phyloP scores from a whole-genome alignment of 192 early-diverging fungal species.

The Phlyctochytrium arcticum region DNA sequence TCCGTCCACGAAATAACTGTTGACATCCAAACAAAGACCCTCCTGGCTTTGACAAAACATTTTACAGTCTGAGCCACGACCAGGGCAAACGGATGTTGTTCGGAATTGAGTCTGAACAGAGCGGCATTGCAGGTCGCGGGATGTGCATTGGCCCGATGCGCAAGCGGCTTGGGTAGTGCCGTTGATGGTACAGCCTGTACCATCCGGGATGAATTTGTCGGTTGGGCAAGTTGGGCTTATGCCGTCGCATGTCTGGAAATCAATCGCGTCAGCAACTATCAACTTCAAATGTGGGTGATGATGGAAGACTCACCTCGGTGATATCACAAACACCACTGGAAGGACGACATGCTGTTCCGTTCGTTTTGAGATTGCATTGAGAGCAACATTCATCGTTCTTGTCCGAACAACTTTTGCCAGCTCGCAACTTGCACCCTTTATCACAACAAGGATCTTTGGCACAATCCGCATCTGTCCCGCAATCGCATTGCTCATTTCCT shows the following conservation, averaged over 20 bases:
- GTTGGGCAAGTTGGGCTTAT: slow-evolving; percentile 62
- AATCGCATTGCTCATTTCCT: slow-evolving; percentile 83
- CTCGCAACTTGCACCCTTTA: slow-evolving; percentile 73
- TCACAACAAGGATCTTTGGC: slow-evolving; percentile 80
- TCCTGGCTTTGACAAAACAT: slow-evolving; percentile 24
- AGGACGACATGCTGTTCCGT: slow-evolving; percentile 66
- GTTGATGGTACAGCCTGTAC: slow-evolving; percentile 51
- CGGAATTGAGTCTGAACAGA: background rate
- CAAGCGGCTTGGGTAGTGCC: slow-evolving; percentile 22
- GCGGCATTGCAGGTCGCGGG: background rate
- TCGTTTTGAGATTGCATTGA: slow-evolving; percentile 58
- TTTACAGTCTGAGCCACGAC: slow-evolving; percentile 20
- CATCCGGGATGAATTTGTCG: slow-evolving; percentile 63
- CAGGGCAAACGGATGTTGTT: slow-evolving; percentile 35
- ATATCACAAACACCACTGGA: slow-evolving; percentile 77
- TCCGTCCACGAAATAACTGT: slow-evolving; percentile 42
- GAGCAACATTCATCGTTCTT: slow-evolving; percentile 80
- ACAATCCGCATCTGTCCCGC: slow-evolving; percentile 64
- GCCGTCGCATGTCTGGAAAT: slow-evolving; percentile 63
- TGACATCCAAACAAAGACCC: slow-evolving; percentile 31
- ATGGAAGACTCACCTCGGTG: slow-evolving; percentile 58
- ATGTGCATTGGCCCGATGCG: slow-evolving; percentile 41
- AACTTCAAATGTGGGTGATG: background rate
- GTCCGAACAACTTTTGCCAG: slow-evolving; percentile 74
- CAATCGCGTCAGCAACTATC: background rate